These are phyloP conservation scores for Gypsophila paniculata DNA, from an alignment of 179 eudicot genomes.

Conservation along the genomic window DNA sequence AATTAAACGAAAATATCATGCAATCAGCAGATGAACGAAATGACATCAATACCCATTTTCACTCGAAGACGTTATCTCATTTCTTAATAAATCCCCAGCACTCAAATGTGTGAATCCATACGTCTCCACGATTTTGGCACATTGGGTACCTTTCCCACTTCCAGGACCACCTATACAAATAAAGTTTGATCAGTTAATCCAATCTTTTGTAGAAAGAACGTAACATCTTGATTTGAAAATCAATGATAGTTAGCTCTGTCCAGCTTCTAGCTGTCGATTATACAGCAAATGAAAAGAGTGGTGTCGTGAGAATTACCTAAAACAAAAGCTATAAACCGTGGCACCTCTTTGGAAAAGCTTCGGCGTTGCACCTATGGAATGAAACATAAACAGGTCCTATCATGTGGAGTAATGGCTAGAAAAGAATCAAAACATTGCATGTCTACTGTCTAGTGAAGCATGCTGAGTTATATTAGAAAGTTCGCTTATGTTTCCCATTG, in stretches of 20 bases:
- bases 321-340: conserved; percentile 67
- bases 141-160: conserved; percentile 95
- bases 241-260: conserved; percentile 5
- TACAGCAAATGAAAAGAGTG: not conserved
- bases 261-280: conserved; percentile 8
- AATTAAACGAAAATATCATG: conserved; percentile 9
- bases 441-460: not conserved
- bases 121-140: conserved; percentile 63
- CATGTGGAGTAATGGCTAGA: not conserved
- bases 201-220: not conserved
- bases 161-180: conserved; percentile 83
- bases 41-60: conserved; percentile 53
- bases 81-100: conserved; percentile 84
- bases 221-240: conserved; percentile 3
- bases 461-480: not conserved
- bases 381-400: not conserved
- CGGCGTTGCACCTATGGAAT: conserved; percentile 42
- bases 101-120: conserved; percentile 85
- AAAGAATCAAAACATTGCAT: conserved; percentile 6
- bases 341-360: conserved; percentile 34
- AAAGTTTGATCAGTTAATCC: conserved; percentile 6
- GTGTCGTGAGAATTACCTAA: conserved; percentile 47
- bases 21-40: conserved; percentile 17
- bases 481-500: not conserved
- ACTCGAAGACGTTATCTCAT: conserved; percentile 61